Conservation (phyloP, 1,139 yeast genomes). For the Kazachstania sp. region DNA sequence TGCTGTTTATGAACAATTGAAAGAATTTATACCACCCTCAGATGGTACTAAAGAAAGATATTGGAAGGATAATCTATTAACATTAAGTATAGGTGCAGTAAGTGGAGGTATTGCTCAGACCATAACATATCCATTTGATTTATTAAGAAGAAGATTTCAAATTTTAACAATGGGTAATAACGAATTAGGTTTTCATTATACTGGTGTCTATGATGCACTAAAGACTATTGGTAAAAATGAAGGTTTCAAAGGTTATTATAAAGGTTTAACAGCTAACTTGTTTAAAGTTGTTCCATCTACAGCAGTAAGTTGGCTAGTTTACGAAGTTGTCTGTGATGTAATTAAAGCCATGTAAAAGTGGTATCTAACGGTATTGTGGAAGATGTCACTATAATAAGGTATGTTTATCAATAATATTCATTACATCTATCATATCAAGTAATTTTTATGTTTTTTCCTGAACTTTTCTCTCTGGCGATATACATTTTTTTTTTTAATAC, state of each 20-base stretch:
- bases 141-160: slow-evolving; percentile 81
- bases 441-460: too few species aligned
- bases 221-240: slow-evolving; percentile 58
- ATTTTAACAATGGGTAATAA: slow-evolving; percentile 68
- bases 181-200: slow-evolving; percentile 71
- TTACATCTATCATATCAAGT: too few species aligned
- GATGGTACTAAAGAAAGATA: slow-evolving; percentile 35
- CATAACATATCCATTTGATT: slow-evolving; percentile 82
- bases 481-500: too few species aligned
- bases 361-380: too few species aligned
- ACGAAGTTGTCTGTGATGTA: slow-evolving; percentile 46
- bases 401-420: too few species aligned
- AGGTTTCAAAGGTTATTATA: slow-evolving; percentile 75
- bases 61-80: slow-evolving; percentile 27
- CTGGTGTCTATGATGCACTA: slow-evolving; percentile 64
- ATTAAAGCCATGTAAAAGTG: slow-evolving; percentile 2
- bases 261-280: slow-evolving; percentile 62
- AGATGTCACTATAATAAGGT: too few species aligned
- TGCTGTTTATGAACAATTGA: slow-evolving; percentile 74
- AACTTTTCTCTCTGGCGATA: too few species aligned
- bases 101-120: slow-evolving; percentile 83
- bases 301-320: slow-evolving; percentile 87
- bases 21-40: slow-evolving; percentile 40
- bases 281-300: slow-evolving; percentile 66
- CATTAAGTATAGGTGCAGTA: slow-evolving; percentile 72